phyloP scores from a whole-genome alignment of 805 yeast species.

The Yarrowia phangngaensis region DNA sequence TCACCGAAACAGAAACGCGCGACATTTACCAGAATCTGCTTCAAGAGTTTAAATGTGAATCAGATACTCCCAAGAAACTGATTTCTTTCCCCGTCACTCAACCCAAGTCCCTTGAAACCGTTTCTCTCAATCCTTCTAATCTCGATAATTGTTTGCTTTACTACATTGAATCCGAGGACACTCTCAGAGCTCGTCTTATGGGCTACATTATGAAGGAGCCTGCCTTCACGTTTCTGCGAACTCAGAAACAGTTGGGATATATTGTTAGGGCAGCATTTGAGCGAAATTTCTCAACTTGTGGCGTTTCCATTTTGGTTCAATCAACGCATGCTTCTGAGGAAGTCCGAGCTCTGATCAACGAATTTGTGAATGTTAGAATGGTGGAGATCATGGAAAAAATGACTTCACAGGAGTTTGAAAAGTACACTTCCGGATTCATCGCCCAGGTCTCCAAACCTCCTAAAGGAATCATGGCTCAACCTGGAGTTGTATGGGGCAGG shows the following conservation, averaged over 20 bases:
- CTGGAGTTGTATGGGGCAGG: neutral
- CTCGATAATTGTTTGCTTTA: constrained; percentile 41
- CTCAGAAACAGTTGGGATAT: constrained; percentile 93
- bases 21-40: constrained; percentile 2
- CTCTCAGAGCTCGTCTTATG: constrained; percentile 34
- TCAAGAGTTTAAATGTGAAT: neutral
- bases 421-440: constrained; percentile 2
- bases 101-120: neutral
- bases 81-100: neutral
- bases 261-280: constrained; percentile 78
- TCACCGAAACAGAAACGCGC: neutral
- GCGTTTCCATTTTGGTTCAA: constrained; percentile 73
- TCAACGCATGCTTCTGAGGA: constrained; percentile 74
- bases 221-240: constrained; percentile 80
- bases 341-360: constrained; percentile 69
- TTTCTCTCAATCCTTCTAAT: constrained; percentile 58
- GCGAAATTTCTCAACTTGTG: constrained; percentile 66
- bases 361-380: constrained; percentile 46
- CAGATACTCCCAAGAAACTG: neutral
- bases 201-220: constrained; percentile 79
- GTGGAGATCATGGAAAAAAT: neutral
- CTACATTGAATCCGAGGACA: constrained; percentile 1
- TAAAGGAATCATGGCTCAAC: neutral
- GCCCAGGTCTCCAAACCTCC: constrained; percentile 23
- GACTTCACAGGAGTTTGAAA: constrained; percentile 9